Conservation (phyloP, 345 rosid species). For the Salix suchowensis region DNA sequence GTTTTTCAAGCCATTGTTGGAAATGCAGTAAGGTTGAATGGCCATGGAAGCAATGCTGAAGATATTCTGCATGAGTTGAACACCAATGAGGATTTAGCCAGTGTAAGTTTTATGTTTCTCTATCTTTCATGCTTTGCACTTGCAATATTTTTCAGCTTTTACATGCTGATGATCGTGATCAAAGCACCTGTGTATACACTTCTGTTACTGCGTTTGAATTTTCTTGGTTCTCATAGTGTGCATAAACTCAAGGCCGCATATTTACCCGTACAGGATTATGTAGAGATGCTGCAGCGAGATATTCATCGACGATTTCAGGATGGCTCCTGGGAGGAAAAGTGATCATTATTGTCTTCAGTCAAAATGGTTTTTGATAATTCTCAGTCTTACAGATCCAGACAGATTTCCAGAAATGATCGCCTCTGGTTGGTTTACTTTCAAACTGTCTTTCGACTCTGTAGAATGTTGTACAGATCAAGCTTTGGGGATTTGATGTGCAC, state of each 20-base stretch:
- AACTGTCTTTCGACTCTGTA: background rate
- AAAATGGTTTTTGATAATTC: background rate
- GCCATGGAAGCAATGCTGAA: constrained; percentile 26
- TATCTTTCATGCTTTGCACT: background rate
- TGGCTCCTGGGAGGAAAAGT: constrained; percentile 23
- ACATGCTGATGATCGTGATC: background rate
- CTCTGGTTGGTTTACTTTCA: background rate
- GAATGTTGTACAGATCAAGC: constrained; percentile 10
- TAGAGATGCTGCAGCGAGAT: constrained; percentile 52
- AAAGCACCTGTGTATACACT: background rate
- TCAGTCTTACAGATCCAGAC: background rate
- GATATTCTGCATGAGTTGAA: constrained; percentile 50
- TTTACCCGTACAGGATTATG: constrained; percentile 54
- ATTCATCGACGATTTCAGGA: constrained; percentile 35
- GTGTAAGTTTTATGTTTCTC: constrained; percentile 34
- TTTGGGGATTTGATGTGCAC: background rate
- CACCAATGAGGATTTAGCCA: constrained; percentile 51
- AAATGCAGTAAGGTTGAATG: constrained; percentile 42
- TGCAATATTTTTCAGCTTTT: background rate
- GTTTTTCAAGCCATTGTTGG: constrained; percentile 57
- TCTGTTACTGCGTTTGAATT: background rate
- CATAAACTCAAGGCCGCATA: background rate
- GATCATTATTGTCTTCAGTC: background rate
- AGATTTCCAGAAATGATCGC: background rate
- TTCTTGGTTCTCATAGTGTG: background rate